phyloP scores from a whole-genome alignment of 148 eudicot species.

The Mesembryanthemum crystallinum region DNA sequence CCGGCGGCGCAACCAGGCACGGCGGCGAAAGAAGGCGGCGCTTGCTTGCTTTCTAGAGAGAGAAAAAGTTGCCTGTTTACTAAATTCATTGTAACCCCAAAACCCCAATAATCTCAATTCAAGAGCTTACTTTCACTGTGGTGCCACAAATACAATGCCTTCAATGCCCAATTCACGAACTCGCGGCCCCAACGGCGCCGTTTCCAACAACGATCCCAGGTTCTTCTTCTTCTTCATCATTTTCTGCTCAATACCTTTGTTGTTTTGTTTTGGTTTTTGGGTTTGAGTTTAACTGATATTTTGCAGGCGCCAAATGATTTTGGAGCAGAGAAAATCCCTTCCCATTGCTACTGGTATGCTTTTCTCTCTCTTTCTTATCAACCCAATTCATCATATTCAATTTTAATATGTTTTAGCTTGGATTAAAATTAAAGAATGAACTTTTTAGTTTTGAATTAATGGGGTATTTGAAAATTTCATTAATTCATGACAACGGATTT shows the following conservation, averaged over 20 bases:
- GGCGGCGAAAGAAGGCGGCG: too few species aligned
- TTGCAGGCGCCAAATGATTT: constrained; percentile 51
- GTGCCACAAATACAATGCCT: constrained; percentile 39
- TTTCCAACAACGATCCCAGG: constrained; percentile 23
- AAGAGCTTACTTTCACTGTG: too few species aligned
- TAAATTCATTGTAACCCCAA: too few species aligned
- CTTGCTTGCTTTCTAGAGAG: too few species aligned
- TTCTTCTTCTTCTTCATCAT: neutral
- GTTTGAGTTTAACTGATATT: neutral
- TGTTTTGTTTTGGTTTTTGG: neutral
- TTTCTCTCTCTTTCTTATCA: neutral
- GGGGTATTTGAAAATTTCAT: neutral
- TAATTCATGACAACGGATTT: neutral
- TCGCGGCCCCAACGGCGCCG: constrained; percentile 18
- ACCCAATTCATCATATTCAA: neutral
- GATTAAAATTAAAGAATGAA: constrained; percentile 1
- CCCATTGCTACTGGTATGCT: constrained; percentile 76
- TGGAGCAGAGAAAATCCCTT: constrained; percentile 56
- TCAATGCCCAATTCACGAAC: constrained; percentile 36
- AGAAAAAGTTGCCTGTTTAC: too few species aligned
- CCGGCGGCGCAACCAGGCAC: too few species aligned
- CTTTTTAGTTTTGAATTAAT: constrained; percentile 7
- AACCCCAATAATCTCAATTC: too few species aligned
- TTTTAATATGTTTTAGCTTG: neutral
- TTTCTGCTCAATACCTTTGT: neutral